Conservation (phyloP, 2,329 filamentous ascomycete genomes). For the Trichophyton simii region DNA sequence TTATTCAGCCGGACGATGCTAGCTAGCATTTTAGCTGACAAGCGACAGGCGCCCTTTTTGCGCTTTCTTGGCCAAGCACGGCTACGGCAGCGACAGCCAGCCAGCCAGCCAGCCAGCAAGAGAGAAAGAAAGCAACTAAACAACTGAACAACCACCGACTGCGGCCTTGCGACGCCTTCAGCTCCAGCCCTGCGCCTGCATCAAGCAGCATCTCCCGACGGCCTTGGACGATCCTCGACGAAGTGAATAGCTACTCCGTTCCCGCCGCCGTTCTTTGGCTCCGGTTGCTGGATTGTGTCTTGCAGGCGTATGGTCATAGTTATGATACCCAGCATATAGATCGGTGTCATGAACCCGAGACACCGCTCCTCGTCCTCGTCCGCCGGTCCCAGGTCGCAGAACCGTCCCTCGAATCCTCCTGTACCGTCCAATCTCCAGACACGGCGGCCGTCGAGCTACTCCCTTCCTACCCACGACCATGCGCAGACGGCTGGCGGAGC, state of each 20-base stretch:
- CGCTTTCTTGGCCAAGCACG: background rate
- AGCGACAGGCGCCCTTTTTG: background rate
- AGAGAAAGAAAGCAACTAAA: no score
- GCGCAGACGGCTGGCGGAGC: constrained; percentile 46
- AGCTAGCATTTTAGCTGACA: background rate
- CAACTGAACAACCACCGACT: background rate
- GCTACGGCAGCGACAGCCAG: background rate
- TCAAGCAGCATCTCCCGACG: background rate
- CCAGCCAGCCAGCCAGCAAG: no score
- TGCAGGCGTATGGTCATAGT: background rate
- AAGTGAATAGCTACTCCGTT: background rate
- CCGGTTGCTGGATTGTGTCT: background rate
- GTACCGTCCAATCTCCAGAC: background rate
- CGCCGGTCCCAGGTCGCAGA: constrained; percentile 18
- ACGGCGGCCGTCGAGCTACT: constrained; percentile 41
- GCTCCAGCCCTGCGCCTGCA: background rate
- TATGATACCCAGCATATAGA: constrained; percentile 2
- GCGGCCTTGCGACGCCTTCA: background rate
- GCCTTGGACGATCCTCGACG: background rate
- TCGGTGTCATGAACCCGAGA: constrained; percentile 33
- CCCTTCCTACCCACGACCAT: constrained; percentile 42
- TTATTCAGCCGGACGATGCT: background rate
- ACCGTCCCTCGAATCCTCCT: constrained; percentile 8
- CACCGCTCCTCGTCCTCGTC: constrained; percentile 24
- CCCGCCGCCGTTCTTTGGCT: background rate